Evolutionary conservation across 345 rosid species (phyloP).

Genomic region (Salix brachista): DNA sequence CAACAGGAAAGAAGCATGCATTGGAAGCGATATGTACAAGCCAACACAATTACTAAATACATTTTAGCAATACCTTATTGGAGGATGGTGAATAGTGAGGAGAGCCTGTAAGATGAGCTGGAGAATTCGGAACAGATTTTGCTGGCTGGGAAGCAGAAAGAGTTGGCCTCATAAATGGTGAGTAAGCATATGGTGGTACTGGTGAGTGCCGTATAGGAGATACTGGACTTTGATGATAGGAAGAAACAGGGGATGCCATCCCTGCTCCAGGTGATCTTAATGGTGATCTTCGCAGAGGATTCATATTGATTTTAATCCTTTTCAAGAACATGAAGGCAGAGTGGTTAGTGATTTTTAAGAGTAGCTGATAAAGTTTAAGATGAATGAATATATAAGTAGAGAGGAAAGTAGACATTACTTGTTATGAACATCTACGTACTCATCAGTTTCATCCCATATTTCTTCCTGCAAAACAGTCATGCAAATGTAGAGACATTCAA

Average conservation of each 20-base stretch:
- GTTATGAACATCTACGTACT: conserved; percentile 49
- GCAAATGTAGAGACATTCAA: not conserved
- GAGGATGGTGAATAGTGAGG: conserved; percentile 29
- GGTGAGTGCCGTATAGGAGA: conserved; percentile 55
- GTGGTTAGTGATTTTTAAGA: not conserved
- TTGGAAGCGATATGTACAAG: not conserved
- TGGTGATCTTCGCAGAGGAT: conserved; percentile 32
- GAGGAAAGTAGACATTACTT: conserved; percentile 28
- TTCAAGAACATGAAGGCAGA: not conserved
- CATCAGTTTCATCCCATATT: conserved; percentile 76
- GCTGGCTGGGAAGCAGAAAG: conserved; percentile 43
- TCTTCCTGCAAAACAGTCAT: conserved; percentile 50
- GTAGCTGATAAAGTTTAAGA: not conserved
- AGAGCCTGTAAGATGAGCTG: conserved; percentile 16
- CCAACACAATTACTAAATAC: not conserved
- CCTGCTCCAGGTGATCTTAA: conserved; percentile 29
- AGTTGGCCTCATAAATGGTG: conserved; percentile 49
- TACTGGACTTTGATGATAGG: conserved; percentile 37
- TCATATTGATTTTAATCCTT: conserved; percentile 60
- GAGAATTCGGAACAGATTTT: conserved; percentile 25
- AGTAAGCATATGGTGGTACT: conserved; percentile 36
- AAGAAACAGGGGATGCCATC: conserved; percentile 29
- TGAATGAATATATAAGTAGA: not conserved
- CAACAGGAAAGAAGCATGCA: not conserved
- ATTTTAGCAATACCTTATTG: conserved; percentile 21